Base-by-base conservation (phyloP, 306 rosid species). In the Sicyos baderoa region DNA sequence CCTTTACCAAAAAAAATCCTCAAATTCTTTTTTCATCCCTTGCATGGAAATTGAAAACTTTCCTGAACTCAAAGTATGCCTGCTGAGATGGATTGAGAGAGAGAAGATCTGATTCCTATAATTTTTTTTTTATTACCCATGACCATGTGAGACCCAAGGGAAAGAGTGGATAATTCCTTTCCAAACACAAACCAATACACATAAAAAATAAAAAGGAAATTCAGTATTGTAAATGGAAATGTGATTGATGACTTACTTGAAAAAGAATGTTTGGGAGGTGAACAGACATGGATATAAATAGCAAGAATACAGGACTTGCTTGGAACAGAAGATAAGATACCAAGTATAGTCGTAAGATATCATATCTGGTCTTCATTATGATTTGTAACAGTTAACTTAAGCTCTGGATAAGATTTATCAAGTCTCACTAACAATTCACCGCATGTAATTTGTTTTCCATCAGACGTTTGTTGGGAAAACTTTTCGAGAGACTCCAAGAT, bases 401-500 rank as follows among this genome's bases (percentile, higher is more conserved):
- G 87, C 72, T 79, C 81, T n/a, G 91, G 95, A 75, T 80, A 77
- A 72, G 74, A 67, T 47, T 74, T 76, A 54, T 78, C 73, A 29
- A 93, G 83, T 71, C 83, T 84, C 75, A 63, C 27, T 70, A 92
- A 72, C 29, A 86, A 75, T 69, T 85, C 87, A 37, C 76, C 27
- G 69, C 91, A 89, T 52, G 79, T 56, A 54, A 79, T 76, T 71
- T 75, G 78, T 56, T 74, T 55, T 77, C 79, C 85, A 74, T 82
- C 64, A 0, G 83, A 66, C 60, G 81, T 60, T 68, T 54, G 78
- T 59, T 63, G 80, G 13, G 85, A 72, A 82, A 88, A 89, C 0
- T 70, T 83, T 13, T 88, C 89, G 81, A 93, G 79, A 78, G 82
- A 68, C 74, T 88, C 82, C 76, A 74, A 45, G 25, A 89, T 42